phyloP scores from a whole-genome alignment of 371 early-diverging fungal genomes.

The Apophysomyces elegans region DNA sequence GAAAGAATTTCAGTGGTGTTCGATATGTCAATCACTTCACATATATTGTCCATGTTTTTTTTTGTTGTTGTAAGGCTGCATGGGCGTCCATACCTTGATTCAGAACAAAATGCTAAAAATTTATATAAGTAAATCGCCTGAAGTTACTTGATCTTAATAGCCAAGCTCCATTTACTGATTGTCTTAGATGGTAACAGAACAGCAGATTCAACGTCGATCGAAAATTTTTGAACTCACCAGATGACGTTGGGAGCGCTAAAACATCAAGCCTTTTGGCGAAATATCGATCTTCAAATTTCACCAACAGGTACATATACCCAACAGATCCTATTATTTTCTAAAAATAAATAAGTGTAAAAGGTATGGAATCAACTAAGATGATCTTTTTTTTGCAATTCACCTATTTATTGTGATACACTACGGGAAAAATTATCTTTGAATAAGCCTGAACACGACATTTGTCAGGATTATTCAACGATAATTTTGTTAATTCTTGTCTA shows the following conservation, averaged over 20 bases:
- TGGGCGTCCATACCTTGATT: background rate
- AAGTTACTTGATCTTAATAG: too few species aligned
- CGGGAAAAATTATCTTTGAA: too few species aligned
- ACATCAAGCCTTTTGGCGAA: background rate
- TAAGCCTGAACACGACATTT: too few species aligned
- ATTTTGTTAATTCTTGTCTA: too few species aligned
- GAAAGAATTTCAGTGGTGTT: background rate
- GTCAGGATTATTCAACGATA: too few species aligned
- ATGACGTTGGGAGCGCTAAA: background rate
- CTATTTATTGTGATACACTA: too few species aligned
- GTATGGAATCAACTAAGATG: too few species aligned
- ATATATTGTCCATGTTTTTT: background rate
- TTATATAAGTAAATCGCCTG: background rate
- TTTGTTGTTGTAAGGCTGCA: background rate
- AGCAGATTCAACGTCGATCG: too few species aligned
- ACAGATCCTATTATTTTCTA: background rate
- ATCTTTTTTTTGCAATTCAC: too few species aligned
- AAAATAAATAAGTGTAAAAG: too few species aligned
- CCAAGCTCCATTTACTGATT: too few species aligned
- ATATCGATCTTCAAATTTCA: background rate
- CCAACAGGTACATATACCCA: background rate
- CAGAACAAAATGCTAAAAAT: background rate
- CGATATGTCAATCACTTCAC: background rate
- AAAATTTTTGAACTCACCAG: background rate
- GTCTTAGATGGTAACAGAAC: too few species aligned